These are phyloP conservation scores for Crataegus laevigata DNA, from an alignment of 306 rosid genomes.

Conservation along the genomic window DNA sequence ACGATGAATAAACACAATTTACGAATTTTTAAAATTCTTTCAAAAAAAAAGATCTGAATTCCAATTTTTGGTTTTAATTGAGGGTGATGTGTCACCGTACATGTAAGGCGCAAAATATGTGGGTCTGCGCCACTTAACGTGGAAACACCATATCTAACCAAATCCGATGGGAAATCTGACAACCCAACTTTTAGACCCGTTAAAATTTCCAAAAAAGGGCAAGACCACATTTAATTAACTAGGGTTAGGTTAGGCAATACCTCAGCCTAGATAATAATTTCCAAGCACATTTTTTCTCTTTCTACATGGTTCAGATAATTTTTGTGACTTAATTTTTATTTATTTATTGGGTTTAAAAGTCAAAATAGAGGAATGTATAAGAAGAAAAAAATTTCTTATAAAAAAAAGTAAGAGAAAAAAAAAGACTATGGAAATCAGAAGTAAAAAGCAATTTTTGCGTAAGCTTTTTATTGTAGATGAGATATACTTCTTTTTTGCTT, in stretches of 20 bases:
- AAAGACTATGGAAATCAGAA: too few relatives aligned
- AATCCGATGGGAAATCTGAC: background rate
- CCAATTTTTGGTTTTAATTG: background rate
- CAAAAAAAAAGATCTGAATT: rapidly evolving
- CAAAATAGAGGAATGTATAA: too few relatives aligned
- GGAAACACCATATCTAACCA: background rate
- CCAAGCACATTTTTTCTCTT: background rate
- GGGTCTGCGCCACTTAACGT: constrained; percentile 38
- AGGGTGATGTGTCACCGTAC: constrained; percentile 15
- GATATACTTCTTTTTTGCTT: too few relatives aligned
- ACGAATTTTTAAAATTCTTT: rapidly evolving
- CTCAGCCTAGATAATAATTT: background rate
- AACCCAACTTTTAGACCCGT: background rate
- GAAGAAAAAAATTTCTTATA: too few relatives aligned
- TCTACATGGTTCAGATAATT: too few relatives aligned
- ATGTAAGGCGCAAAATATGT: constrained; percentile 27
- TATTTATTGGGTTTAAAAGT: too few relatives aligned
- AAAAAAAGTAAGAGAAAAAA: too few relatives aligned
- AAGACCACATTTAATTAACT: background rate
- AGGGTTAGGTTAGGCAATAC: background rate
- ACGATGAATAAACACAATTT: rapidly evolving
- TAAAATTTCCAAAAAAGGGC: background rate
- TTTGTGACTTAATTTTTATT: background rate
- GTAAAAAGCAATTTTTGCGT: too few relatives aligned
- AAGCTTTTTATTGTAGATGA: too few relatives aligned